These are phyloP conservation scores for Microthlaspi erraticum DNA, from an alignment of 345 rosid genomes.

Conservation along the genomic window DNA sequence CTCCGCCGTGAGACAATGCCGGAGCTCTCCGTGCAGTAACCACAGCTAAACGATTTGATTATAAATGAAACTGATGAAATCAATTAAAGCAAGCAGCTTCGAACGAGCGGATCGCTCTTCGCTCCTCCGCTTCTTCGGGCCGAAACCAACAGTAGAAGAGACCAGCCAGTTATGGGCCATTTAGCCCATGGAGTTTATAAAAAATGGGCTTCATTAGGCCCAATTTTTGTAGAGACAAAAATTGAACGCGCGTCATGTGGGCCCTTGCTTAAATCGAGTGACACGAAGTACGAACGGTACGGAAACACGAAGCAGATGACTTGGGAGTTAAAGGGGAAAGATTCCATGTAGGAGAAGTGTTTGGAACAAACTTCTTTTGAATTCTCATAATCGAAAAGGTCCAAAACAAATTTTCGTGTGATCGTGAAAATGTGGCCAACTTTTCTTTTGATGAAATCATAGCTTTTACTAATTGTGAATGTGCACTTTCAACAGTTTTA, in stretches of 20 bases:
- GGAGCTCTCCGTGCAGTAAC: slow-evolving; percentile 29
- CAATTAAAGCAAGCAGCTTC: slow-evolving; percentile 2
- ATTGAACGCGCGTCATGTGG: not conserved
- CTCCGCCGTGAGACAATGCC: slow-evolving; percentile 36
- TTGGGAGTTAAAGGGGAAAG: too few relatives aligned
- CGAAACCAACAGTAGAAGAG: slow-evolving; percentile 11
- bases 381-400: too few relatives aligned
- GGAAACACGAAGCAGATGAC: too few relatives aligned
- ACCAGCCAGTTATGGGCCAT: not conserved
- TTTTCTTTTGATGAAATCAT: too few relatives aligned
- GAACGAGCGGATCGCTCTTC: slow-evolving; percentile 17
- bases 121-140: slow-evolving; percentile 41
- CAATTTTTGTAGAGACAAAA: not conserved
- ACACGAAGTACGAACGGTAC: not conserved
- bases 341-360: too few relatives aligned
- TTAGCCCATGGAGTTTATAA: not conserved
- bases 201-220: slow-evolving; percentile 7
- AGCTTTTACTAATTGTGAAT: too few relatives aligned
- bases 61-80: not conserved
- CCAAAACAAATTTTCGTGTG: too few relatives aligned
- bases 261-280: not conserved
- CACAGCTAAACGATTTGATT: slow-evolving; percentile 20
- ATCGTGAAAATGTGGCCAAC: too few relatives aligned
- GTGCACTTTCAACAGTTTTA: too few relatives aligned
- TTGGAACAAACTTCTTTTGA: too few relatives aligned